Base-by-base conservation (phyloP, 306 rosid species). In the Castanospermum australe region DNA sequence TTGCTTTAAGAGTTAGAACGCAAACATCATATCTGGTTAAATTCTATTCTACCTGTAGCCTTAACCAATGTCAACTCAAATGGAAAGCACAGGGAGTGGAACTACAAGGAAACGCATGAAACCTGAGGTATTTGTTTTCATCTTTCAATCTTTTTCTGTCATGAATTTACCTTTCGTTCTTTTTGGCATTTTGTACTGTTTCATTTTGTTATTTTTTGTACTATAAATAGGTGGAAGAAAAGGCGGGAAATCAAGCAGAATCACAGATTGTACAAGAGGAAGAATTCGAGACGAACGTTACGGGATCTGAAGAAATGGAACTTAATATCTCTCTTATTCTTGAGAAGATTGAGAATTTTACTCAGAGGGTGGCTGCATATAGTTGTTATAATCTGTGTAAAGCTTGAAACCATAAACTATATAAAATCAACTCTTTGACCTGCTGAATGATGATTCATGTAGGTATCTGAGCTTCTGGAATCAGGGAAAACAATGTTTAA, bases 401-500 rank as follows among this genome's bases (percentile, higher is more conserved):
- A 30, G 69, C 66, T 71, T 72, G 64, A 59, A 47, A 42, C 63
- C 30, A 30, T 55, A 54, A 5, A 62, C 7, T 56, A 50, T 1
- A 12, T 59, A 24, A 20, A 35, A 2, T 22, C 7, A 60, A 70
- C 30, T 55, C 28, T 55, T 60, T 51, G 42, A 67, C 38, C 6
- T 30, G 69, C 42, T 75, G 44, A 42, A 63, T 41, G 18, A 36
- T 41, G 67, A 28, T 51, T 83, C 13, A 2, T 71, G 80, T 38
- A 90, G 98, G 93, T 94, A 6, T 94, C 96, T 55, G 94, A 90
- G 87, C 89, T 89, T 28, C 84, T 94, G 62, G 91, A 91, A 69
- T 88, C 97, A 3, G 97, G 93, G 84, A 92, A 89, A 87, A 65
- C 88, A 3, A 83, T 79, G 84, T 80, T 90, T 18, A 90, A 89